Evolutionary conservation across 768 basidiomycete genomes (phyloP), one percentile per base, ranked within the genome.

Genomic region (Cantharellus anzutake): DNA sequence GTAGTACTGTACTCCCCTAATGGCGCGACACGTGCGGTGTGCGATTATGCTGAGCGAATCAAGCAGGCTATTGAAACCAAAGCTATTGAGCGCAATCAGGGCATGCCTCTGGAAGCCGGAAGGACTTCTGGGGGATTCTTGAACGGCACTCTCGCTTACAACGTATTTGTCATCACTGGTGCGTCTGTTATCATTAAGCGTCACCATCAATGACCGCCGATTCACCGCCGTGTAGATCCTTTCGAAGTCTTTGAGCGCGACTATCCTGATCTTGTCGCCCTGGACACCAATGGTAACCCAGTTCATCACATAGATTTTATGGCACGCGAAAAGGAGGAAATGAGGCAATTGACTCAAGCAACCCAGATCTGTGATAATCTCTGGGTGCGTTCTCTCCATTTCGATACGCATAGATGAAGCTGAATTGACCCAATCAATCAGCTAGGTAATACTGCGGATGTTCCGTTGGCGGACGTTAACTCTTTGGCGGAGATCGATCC

Each of bases 241-340:
- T 71, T 72, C 61, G 58, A 67, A 3, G 64, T 62, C 2, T 71
- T 72, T 57, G 72, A 73, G 63, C 50, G 53, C 29, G 3, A 65
- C 40, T 65, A 63, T 62, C 70, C 70, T 1, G 63, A 70, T 39
- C 67, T 72, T 44, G 69, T 72, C 58, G 66, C 66, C 5, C 63
- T 70, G 42, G 66, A 70, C 61, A 62, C 65, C n/a, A 42, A 56
- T 44, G 72, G 70, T 40, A 63, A 60, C 51, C 29, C 61, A 4
- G 59, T 63, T 38, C 60, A 65, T 60, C 63, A 66, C 39, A 78
- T 89, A 67, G 80, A 88, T 68, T 90, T 92, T 69, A 81, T 86
- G 11, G 78, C 81, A 66, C 76, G 87, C 41, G 90, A 94, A 72
- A 80, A 80, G 70, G 86, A 88, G 62, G 91, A 93, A 73, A 93